Evolutionary conservation across 345 rosid genomes (phyloP).

Genomic region (Sonneratia caseolaris): DNA sequence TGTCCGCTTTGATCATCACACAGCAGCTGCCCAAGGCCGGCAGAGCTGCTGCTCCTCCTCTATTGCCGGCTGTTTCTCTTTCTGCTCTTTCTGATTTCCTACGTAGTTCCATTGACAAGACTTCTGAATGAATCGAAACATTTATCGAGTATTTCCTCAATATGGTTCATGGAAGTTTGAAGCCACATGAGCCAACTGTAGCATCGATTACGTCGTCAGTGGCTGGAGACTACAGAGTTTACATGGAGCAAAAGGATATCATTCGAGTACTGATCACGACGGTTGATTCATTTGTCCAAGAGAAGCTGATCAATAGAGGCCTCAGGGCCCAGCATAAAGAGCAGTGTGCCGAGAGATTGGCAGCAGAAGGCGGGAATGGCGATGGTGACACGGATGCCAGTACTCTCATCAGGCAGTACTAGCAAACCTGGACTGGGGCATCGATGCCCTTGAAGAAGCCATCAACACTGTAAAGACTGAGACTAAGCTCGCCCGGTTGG

Average conservation of each 20-base stretch:
- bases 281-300: slow-evolving; percentile 37
- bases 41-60: slow-evolving; percentile 1
- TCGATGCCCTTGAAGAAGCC: slow-evolving; percentile 66
- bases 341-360: slow-evolving; percentile 58
- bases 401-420: slow-evolving; percentile 63
- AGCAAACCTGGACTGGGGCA: slow-evolving; percentile 62
- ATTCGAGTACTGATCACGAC: slow-evolving; percentile 24
- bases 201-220: slow-evolving; percentile 3
- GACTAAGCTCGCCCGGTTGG: slow-evolving; percentile 47
- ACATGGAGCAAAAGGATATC: slow-evolving; percentile 40
- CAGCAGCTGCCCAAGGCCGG: slow-evolving; percentile 20
- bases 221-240: slow-evolving; percentile 31
- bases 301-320: slow-evolving; percentile 32
- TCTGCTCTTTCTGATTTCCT: background rate
- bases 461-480: slow-evolving; percentile 45
- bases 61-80: slow-evolving; percentile 19
- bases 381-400: slow-evolving; percentile 26
- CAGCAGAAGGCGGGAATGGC: slow-evolving; percentile 39
- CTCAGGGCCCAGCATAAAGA: slow-evolving; percentile 45
- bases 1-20: slow-evolving; percentile 19
- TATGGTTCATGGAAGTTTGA: background rate
- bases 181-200: too few relatives aligned
- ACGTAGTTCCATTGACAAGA: background rate
- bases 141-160: background rate
- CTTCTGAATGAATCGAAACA: background rate